phyloP scores from a whole-genome alignment of 148 eudicot species.

The Vaccinium corymbosum region DNA sequence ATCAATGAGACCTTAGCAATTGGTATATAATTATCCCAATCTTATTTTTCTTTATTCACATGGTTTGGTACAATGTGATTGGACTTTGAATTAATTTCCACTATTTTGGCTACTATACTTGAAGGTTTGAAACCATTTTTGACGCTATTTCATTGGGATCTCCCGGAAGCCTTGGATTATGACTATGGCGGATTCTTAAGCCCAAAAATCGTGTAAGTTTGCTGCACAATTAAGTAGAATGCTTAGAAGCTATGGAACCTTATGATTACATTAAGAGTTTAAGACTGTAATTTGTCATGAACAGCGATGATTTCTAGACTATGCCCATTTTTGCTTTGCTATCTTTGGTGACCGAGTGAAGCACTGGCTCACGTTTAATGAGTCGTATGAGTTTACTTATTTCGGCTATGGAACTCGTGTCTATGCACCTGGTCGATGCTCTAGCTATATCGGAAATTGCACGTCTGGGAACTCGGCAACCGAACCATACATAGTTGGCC shows the following conservation, averaged over 20 bases:
- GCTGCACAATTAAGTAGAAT: not conserved
- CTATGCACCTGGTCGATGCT: conserved; percentile 25
- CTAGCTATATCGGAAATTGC: conserved; percentile 29
- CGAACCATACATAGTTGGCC: conserved; percentile 46
- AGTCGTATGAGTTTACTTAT: not conserved
- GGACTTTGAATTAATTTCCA: not conserved
- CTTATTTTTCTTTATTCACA: not conserved
- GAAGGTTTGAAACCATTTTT: conserved; percentile 43
- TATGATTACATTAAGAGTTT: not conserved
- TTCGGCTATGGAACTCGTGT: not conserved
- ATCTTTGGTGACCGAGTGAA: conserved; percentile 21
- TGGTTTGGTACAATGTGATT: too few relatives aligned
- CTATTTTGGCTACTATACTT: not conserved
- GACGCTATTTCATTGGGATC: conserved; percentile 48
- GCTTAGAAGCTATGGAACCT: not conserved
- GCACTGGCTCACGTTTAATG: conserved; percentile 22
- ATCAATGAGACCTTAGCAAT: conserved; percentile 27
- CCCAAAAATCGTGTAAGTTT: conserved; percentile 36
- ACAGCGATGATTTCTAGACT: conserved; percentile 22
- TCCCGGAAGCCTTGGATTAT: conserved; percentile 35
- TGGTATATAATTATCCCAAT: conserved; percentile 16
- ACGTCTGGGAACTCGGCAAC: conserved; percentile 42
- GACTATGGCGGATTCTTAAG: conserved; percentile 45
- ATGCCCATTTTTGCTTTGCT: conserved; percentile 18
- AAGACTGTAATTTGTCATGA: not conserved